phyloP scores from a whole-genome alignment of 441 rosid species.

The Brassica hybrid region DNA sequence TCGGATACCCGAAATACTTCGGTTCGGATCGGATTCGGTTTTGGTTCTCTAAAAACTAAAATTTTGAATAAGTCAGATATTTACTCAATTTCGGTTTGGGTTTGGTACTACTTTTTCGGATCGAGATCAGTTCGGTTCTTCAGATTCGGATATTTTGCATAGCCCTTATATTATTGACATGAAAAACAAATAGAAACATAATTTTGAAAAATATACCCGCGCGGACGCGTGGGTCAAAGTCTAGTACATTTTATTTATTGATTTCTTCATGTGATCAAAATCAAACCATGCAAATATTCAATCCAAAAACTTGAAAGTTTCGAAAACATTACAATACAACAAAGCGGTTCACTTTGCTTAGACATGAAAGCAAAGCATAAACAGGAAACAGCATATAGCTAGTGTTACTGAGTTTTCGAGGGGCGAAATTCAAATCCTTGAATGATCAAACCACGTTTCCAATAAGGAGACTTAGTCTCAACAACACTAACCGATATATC shows the following conservation, averaged over 20 bases:
- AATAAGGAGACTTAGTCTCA: slow-evolving; percentile 17
- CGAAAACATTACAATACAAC: slow-evolving; percentile 18
- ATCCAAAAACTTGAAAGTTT: background rate
- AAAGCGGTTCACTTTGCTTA: slow-evolving; percentile 17
- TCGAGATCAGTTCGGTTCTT: no score
- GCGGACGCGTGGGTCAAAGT: no score
- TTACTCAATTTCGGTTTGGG: no score
- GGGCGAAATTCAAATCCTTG: slow-evolving; percentile 61
- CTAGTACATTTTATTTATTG: background rate
- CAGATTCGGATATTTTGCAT: no score
- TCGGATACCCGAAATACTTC: no score
- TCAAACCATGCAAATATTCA: background rate
- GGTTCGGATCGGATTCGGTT: no score
- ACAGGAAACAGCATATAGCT: background rate
- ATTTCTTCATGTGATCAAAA: background rate
- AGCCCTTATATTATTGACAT: no score
- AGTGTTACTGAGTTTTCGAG: background rate
- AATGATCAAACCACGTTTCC: slow-evolving; percentile 47
- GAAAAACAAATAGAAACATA: no score
- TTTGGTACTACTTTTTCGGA: no score
- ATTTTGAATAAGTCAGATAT: no score
- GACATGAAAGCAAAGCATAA: background rate
- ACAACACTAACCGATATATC: slow-evolving; percentile 18
- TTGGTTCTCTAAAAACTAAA: no score
- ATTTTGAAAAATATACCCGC: no score